phyloP scores from a whole-genome alignment of 208 protist species.

The Trypanosoma mega region DNA sequence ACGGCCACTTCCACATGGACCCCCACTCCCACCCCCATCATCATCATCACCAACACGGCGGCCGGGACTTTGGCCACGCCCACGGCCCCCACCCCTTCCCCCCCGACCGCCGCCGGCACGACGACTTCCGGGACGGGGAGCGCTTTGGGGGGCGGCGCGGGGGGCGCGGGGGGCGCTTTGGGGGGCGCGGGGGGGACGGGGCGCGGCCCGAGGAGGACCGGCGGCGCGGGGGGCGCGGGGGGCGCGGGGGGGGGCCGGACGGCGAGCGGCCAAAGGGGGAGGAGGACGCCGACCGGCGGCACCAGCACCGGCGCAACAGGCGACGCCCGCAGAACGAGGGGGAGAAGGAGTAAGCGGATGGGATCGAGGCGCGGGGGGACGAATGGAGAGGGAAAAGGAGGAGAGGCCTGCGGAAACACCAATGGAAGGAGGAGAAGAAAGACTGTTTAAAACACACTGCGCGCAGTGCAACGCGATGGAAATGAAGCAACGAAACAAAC shows the following conservation, averaged over 20 bases:
- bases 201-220: not conserved
- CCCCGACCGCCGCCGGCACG: conserved; percentile 12
- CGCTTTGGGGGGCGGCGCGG: conserved; percentile 16
- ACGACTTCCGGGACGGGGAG: conserved; percentile 19
- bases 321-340: conserved; percentile 3
- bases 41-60: conserved; percentile 9
- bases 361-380: not conserved
- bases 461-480: too few relatives aligned
- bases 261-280: not conserved
- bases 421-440: too few relatives aligned
- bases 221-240: not conserved
- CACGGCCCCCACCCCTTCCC: not conserved
- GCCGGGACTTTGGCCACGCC: conserved; percentile 4
- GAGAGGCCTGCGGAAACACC: too few relatives aligned
- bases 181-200: conserved; percentile 3
- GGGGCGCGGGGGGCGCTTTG: conserved; percentile 6
- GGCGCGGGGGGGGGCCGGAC: not conserved
- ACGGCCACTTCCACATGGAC: not conserved
- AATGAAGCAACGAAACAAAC: too few relatives aligned
- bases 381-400: not conserved
- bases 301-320: conserved; percentile 6
- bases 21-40: conserved; percentile 3
- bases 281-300: not conserved
- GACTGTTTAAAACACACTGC: too few relatives aligned
- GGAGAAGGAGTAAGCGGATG: conserved; percentile 1